Evolutionary conservation across 2,329 filamentous ascomycete genomes (phyloP), one percentile per base, ranked within the genome.

Genomic region (Fusarium pseudoanthophilum): DNA sequence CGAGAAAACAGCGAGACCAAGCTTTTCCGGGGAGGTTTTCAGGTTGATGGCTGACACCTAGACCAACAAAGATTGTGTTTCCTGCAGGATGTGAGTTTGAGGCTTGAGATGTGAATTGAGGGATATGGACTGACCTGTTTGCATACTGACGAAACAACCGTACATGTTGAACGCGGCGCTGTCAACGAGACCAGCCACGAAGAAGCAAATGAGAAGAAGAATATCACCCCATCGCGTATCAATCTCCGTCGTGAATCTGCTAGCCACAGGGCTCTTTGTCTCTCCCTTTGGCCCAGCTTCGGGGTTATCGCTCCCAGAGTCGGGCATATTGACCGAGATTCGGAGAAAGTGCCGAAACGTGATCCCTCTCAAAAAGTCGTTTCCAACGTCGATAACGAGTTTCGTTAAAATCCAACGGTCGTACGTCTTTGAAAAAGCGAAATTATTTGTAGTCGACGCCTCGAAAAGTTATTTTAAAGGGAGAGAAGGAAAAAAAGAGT

Each of bases 111-210:
- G 21, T 7, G 11, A 26, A 30, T 13, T 26, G 18, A 39, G 15
- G 9, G 8, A 34, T 10, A 61, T 46, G 30, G 7, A 56, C 73
- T 60, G 20, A 78, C 77, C 77, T 57, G 77, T 78, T 15, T 78
- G 77, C 77, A 78, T 78, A 72, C 77, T 78, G 52, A 78, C 77
- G 67, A 78, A 78, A 58, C 77, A 78, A 3, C 77, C 77, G 11
- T 78, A 78, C 76, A 78, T 73, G 64, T 77, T 78, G 32, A 78
- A 78, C 3, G 77, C 77, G 11, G 77, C 76, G 42, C 77, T 78
- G 39, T 78, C 77, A 10, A 78, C 77, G 3, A 78, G 69, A 24
- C 77, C 77, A 7, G 76, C 77, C 13, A 78, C 40, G 18, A 78
- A 67, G 64, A 78, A 78, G n/a, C 77, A 78, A 14, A 75, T 40